Conservation (phyloP, 2,329 filamentous ascomycete species). For the Nannizziopsis arthrosporioides region DNA sequence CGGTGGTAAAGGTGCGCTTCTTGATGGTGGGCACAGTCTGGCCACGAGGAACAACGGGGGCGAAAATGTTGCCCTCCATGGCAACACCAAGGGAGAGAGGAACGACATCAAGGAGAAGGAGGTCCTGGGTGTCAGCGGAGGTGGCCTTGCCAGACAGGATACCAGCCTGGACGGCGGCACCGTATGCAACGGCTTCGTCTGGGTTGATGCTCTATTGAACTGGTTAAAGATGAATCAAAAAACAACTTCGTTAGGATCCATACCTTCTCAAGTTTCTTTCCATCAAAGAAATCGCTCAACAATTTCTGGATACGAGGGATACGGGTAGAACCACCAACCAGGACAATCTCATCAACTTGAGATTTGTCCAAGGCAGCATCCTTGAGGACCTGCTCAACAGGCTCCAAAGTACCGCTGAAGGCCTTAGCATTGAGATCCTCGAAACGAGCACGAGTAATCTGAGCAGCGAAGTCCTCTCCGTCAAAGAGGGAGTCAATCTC, state of each 20-base stretch:
- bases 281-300: slow-evolving; percentile 95
- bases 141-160: slow-evolving; percentile 97
- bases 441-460: slow-evolving; percentile 97
- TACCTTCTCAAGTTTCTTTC: slow-evolving; percentile 98
- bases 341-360: slow-evolving; percentile 93
- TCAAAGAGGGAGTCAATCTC: slow-evolving; percentile 99
- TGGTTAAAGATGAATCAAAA: slow-evolving; percentile 8
- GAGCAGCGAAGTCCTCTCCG: slow-evolving; percentile 92
- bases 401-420: slow-evolving; percentile 86
- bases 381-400: slow-evolving; percentile 93
- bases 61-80: slow-evolving; percentile 99
- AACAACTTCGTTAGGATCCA: slow-evolving; percentile 7
- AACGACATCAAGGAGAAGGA: slow-evolving; percentile 90
- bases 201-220: slow-evolving; percentile 72
- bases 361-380: slow-evolving; percentile 79
- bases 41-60: slow-evolving; percentile 75
- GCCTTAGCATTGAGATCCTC: slow-evolving; percentile 96
- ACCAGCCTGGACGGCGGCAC: slow-evolving; percentile 96
- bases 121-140: slow-evolving; percentile 84
- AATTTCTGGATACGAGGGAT: slow-evolving; percentile 99
- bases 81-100: slow-evolving; percentile 95
- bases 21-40: slow-evolving; percentile 67
- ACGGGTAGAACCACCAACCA: slow-evolving; percentile 97
- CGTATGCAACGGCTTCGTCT: slow-evolving; percentile 97
- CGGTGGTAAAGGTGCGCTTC: slow-evolving; percentile 80